A percentile compares a stretch with the other conserved stretches of the same genome.
Evolutionary conservation across 2,329 filamentous ascomycete genomes (phyloP).

Genomic region (Teratosphaeria epicoccoides): DNA sequence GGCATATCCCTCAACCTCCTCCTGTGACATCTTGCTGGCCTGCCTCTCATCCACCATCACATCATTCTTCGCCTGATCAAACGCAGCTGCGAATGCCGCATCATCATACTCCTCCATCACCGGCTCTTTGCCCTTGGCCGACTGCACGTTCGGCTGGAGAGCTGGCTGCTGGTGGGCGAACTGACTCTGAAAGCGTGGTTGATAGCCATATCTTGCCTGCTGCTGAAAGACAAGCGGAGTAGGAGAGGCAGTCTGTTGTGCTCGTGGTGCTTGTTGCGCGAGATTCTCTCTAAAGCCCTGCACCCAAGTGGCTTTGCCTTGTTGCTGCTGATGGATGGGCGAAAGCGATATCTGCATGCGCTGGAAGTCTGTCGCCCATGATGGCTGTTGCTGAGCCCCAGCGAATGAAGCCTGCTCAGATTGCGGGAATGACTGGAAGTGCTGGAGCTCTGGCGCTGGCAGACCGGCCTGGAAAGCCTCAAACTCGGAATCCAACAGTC

Average conservation of each 20-base stretch:
- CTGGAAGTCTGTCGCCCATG: conserved; percentile 43
- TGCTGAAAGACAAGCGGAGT: conserved; percentile 25
- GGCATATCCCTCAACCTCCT: neutral
- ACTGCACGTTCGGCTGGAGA: conserved; percentile 3
- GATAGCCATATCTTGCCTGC: conserved; percentile 19
- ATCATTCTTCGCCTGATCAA: conserved; percentile 38
- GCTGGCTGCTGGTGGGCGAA: conserved; percentile 15
- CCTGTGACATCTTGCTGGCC: neutral
- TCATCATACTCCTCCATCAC: conserved; percentile 40
- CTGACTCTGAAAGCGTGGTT: conserved; percentile 16
- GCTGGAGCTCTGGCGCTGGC: conserved; percentile 28
- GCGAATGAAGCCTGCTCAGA: conserved; percentile 9
- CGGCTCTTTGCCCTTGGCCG: conserved; percentile 23
- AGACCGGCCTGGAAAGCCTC: conserved; percentile 54
- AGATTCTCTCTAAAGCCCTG: conserved; percentile 46
- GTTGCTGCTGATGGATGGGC: conserved; percentile 38
- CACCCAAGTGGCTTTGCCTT: conserved; percentile 42
- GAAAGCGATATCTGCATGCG: conserved; percentile 32
- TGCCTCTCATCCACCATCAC: conserved; percentile 19
- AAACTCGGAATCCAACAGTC: conserved; percentile 55
- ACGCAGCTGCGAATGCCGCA: conserved; percentile 45
- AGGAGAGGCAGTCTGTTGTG: conserved; percentile 16
- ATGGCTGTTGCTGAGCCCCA: conserved; percentile 22
- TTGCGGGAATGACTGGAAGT: conserved; percentile 14
- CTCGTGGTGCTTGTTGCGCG: conserved; percentile 25